Conservation (phyloP, 1,284 basidiomycete species). For the Puccinia hordei region DNA sequence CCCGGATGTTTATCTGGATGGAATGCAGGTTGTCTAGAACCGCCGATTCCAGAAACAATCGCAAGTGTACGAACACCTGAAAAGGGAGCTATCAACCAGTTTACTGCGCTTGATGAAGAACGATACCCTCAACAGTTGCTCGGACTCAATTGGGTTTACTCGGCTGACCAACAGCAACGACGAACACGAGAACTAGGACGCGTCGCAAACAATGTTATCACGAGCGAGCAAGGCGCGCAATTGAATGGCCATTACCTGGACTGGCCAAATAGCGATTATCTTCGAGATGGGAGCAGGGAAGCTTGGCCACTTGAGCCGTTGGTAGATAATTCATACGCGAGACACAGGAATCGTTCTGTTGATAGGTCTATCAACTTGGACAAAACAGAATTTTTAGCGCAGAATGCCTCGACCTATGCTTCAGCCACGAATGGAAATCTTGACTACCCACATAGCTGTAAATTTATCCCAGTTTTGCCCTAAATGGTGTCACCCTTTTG, state of each 20-base stretch:
- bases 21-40: neutral
- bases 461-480: neutral
- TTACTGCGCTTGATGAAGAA: slow-evolving; percentile 4
- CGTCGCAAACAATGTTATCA: neutral
- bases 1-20: neutral
- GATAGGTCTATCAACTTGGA: neutral
- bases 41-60: neutral
- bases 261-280: neutral
- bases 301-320: neutral
- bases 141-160: neutral
- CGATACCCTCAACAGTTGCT: neutral
- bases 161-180: neutral
- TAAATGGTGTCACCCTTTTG: neutral
- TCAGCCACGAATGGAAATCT: neutral
- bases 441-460: neutral
- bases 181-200: neutral
- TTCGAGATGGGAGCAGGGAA: no score
- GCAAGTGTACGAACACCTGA: neutral
- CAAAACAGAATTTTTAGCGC: neutral
- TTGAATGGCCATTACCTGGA: neutral
- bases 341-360: neutral
- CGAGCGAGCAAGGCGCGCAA: neutral
- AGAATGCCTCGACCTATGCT: neutral
- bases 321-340: neutral
- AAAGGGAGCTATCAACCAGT: neutral